A percentile compares a stretch with the other conserved stretches of the same genome.
These are phyloP conservation scores for Tolypocladium nubicola DNA, from an alignment of 2,329 filamentous ascomycete species.

Conservation along the genomic window DNA sequence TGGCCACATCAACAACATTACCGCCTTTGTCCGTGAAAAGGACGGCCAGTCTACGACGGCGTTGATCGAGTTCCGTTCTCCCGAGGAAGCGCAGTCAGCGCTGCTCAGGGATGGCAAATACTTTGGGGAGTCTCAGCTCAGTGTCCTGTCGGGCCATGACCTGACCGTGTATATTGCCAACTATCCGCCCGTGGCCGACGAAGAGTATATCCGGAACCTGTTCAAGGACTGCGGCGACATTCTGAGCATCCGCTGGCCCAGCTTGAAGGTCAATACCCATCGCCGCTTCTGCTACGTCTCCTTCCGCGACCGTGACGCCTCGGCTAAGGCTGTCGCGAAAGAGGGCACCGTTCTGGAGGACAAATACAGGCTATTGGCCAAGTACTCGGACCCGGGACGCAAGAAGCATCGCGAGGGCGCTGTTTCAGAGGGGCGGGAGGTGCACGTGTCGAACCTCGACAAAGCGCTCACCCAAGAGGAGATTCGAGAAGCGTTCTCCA, in stretches of 20 bases:
- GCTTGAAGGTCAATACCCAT: slow-evolving; percentile 76
- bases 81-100: slow-evolving; percentile 73
- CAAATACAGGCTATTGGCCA: slow-evolving; percentile 58
- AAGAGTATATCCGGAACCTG: slow-evolving; percentile 54
- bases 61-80: slow-evolving; percentile 73
- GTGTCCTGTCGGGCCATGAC: slow-evolving; percentile 62
- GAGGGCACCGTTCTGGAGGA: slow-evolving; percentile 61
- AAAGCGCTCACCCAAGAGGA: slow-evolving; percentile 54
- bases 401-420: slow-evolving; percentile 74
- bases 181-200: slow-evolving; percentile 69
- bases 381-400: slow-evolving; percentile 72
- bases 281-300: slow-evolving; percentile 94
- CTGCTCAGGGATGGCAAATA: slow-evolving; percentile 72
- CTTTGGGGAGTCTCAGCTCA: slow-evolving; percentile 62
- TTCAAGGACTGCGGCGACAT: slow-evolving; percentile 73
- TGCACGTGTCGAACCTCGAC: slow-evolving; percentile 66
- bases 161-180: slow-evolving; percentile 87
- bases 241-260: slow-evolving; percentile 79
- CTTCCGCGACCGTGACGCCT: slow-evolving; percentile 61
- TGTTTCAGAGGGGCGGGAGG: slow-evolving; percentile 75
- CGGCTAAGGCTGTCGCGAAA: slow-evolving; percentile 60
- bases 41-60: slow-evolving; percentile 55
- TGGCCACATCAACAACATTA: slow-evolving; percentile 71
- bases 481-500: slow-evolving; percentile 58
- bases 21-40: slow-evolving; percentile 49